Conservation (phyloP, 2,329 filamentous ascomycete genomes). For the Colletotrichum tofieldiae region DNA sequence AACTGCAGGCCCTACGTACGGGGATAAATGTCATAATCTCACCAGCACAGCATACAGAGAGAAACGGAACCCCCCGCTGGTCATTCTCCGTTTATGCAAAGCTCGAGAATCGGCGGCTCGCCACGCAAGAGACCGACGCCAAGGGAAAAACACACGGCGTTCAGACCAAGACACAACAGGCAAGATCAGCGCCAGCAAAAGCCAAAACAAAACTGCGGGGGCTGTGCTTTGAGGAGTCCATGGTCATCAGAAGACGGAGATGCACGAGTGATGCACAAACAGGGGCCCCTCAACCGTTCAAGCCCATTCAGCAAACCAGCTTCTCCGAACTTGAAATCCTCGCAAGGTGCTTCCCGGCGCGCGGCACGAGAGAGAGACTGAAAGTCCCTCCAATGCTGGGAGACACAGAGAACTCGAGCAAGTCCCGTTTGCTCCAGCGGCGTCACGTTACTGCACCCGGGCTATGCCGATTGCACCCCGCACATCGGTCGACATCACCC, state of each 20-base stretch:
- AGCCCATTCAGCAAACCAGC: slow-evolving; percentile 7
- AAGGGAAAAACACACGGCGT: slow-evolving; percentile 1
- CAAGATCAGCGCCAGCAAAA: background rate
- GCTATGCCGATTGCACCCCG: slow-evolving; percentile 41
- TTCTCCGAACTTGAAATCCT: too few species aligned
- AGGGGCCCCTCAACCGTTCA: slow-evolving; percentile 12
- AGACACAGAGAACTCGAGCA: slow-evolving; percentile 7
- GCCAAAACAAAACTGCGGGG: slow-evolving; percentile 18
- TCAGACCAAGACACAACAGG: background rate
- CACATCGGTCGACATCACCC: slow-evolving; percentile 43
- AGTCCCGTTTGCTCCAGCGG: slow-evolving; percentile 2
- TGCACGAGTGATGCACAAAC: slow-evolving; percentile 28
- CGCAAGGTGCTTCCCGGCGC: background rate
- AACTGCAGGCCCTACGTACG: background rate
- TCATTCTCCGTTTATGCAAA: background rate
- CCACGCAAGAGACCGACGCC: slow-evolving; percentile 16
- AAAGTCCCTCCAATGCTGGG: background rate
- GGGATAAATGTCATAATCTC: slow-evolving; percentile 22
- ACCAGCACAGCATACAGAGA: slow-evolving; percentile 3
- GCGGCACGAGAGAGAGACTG: background rate
- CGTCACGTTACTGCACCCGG: slow-evolving; percentile 40
- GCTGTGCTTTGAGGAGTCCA: slow-evolving; percentile 19
- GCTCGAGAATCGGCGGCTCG: background rate
- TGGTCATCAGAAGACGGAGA: slow-evolving; percentile 19
- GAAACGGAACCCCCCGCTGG: slow-evolving; percentile 25